Evolutionary conservation across 148 eudicot genomes (phyloP), one percentile per base, ranked within the genome.

Genomic region (Oxyria digyna): DNA sequence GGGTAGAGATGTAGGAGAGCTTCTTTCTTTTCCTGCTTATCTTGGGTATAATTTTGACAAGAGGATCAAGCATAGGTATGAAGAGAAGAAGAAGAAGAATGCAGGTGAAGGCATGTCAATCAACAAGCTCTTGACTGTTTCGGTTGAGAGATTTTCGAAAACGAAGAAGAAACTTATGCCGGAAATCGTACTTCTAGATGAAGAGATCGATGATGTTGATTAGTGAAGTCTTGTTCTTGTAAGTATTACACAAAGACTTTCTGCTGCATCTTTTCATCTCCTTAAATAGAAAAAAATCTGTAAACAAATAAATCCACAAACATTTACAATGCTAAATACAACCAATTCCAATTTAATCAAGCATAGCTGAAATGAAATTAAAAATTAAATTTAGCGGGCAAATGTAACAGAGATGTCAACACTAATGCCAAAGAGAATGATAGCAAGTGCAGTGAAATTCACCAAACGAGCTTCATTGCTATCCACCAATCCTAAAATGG

Each of bases 21-120:
- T 94, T 26, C 73, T 94, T 81, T 79, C 89, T 41, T 94, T 94
- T 78, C 96, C 98, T 74, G 96, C 98, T 1, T 94, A 87, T 82
- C 86, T 90, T 18, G 98, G 98, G 17, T 94, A 94, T 76, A 83
- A 88, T 78, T 89, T 94, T 66, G 88, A 94, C 78, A 81, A 81
- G 13, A 84, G 98, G 75, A 93, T 93, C 37, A 93, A 87, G 75
- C 89, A 79, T 73, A 77, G 98, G 75, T 87, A 85, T 69, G 98
- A 93, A 79, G 89, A 62, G 37, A 87, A 73, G 78, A 87, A n/a
- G n/a, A n/a, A 73, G 79, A 76, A 85, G 71, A 29, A 76, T 41
- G 69, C 75, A 55, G 95, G 96, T 8, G 88, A 86, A 72, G 95
- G 87, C 35, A 80, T 93, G 95, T 89, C 98, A 17, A 81, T 93